Conservation (phyloP, 306 rosid genomes). For the Glycine soja region DNA sequence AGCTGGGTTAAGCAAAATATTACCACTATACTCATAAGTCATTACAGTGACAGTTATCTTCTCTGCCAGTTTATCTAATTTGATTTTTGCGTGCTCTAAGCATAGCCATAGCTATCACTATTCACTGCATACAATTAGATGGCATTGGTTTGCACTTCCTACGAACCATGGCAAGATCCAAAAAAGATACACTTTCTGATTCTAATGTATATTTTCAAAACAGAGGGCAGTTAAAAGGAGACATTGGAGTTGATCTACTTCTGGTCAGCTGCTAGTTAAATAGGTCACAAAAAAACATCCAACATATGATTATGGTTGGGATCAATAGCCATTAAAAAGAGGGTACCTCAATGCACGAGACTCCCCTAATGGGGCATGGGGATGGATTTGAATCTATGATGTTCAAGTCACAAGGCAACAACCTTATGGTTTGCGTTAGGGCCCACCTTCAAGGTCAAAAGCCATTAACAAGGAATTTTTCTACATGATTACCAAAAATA, state of each 20-base stretch:
- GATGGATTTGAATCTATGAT: background rate
- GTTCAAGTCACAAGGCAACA: background rate
- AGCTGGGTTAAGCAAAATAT: conserved; percentile 24
- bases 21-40: background rate
- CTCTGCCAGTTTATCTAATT: background rate
- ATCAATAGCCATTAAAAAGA: background rate
- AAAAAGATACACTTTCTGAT: conserved; percentile 9
- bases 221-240: background rate
- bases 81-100: background rate
- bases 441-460: background rate
- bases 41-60: too few species aligned
- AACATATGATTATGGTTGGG: background rate
- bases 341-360: background rate
- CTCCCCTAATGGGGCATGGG: background rate
- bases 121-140: background rate
- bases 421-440: background rate
- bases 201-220: conserved; percentile 20
- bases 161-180: background rate
- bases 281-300: conserved; percentile 8
- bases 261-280: background rate
- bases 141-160: background rate
- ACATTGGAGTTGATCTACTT: background rate
- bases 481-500: conserved; percentile 4
- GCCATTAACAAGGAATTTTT: conserved; percentile 1
- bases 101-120: background rate